Evolutionary conservation across 306 rosid genomes (phyloP).

Genomic region (Dryas drummondii): DNA sequence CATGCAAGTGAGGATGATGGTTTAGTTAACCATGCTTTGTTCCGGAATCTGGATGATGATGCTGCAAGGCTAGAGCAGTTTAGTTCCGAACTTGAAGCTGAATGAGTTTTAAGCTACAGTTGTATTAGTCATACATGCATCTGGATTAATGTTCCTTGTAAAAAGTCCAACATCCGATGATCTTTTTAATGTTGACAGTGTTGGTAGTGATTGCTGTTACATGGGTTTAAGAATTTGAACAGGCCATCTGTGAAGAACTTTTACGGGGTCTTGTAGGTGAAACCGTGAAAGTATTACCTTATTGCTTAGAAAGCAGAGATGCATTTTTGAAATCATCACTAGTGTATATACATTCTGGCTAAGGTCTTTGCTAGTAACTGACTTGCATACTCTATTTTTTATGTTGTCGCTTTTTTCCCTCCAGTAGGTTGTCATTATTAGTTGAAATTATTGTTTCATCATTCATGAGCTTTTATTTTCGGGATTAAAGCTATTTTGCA

Average conservation of each 20-base stretch:
- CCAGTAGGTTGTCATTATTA: neutral
- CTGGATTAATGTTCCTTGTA: neutral
- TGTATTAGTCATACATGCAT: constrained; percentile 7
- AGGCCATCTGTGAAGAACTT: neutral
- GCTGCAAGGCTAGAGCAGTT: constrained; percentile 78
- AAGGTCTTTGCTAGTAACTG: neutral
- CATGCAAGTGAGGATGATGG: constrained; percentile 95
- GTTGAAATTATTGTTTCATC: neutral
- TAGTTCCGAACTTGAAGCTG: constrained; percentile 90
- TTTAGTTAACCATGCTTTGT: constrained; percentile 59
- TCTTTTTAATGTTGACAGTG: neutral
- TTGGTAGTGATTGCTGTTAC: neutral
- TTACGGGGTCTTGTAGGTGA: neutral
- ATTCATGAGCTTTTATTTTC: too few species aligned
- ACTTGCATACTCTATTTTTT: neutral
- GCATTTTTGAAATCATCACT: neutral
- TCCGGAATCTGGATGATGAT: constrained; percentile 72
- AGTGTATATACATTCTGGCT: neutral
- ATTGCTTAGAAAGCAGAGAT: neutral
- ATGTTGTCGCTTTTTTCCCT: too few species aligned
- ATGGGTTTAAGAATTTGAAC: neutral
- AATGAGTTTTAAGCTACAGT: constrained; percentile 28
- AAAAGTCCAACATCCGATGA: neutral
- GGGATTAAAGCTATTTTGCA: too few species aligned
- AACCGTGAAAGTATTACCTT: neutral